Percentiles rank a stretch among this genome's conserved stretches.
phyloP scores from a whole-genome alignment of 179 eudicot species.

The Silene noctiflora region DNA sequence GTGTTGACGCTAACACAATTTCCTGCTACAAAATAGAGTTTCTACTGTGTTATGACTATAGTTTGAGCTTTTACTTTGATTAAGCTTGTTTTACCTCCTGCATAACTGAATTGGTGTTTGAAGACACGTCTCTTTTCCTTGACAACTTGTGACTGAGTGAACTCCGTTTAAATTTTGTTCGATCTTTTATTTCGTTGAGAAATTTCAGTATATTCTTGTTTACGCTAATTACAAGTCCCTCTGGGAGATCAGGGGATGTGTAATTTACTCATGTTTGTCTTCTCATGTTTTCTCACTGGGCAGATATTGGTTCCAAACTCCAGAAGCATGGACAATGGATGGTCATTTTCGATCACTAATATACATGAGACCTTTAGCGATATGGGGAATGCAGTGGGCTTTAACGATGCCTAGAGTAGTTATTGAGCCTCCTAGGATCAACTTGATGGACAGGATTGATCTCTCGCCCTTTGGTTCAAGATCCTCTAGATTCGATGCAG shows the following conservation, averaged over 20 bases:
- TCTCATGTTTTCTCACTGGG: slow-evolving; percentile 11
- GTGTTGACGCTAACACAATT: neutral
- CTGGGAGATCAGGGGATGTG: neutral
- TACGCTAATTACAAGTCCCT: neutral
- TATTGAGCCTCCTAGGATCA: slow-evolving; percentile 68
- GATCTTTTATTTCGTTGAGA: neutral
- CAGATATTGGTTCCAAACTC: slow-evolving; percentile 95
- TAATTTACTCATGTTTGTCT: neutral
- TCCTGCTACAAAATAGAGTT: neutral
- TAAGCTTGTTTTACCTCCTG: neutral
- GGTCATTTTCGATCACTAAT: slow-evolving; percentile 92
- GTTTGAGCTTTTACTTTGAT: neutral
- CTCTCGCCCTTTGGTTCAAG: slow-evolving; percentile 36
- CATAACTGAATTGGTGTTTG: neutral
- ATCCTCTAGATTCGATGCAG: slow-evolving; percentile 37
- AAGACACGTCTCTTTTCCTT: no score
- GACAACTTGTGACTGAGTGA: neutral
- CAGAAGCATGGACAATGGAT: slow-evolving; percentile 94
- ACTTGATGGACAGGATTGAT: slow-evolving; percentile 69
- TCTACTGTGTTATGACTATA: neutral
- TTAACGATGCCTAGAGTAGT: slow-evolving; percentile 63
- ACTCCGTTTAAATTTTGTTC: neutral
- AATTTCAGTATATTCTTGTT: neutral
- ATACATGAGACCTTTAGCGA: slow-evolving; percentile 96
- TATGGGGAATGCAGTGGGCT: slow-evolving; percentile 99